Conservation (phyloP, 2,329 filamentous ascomycete genomes). For the Pseudopyricularia cyperi region DNA sequence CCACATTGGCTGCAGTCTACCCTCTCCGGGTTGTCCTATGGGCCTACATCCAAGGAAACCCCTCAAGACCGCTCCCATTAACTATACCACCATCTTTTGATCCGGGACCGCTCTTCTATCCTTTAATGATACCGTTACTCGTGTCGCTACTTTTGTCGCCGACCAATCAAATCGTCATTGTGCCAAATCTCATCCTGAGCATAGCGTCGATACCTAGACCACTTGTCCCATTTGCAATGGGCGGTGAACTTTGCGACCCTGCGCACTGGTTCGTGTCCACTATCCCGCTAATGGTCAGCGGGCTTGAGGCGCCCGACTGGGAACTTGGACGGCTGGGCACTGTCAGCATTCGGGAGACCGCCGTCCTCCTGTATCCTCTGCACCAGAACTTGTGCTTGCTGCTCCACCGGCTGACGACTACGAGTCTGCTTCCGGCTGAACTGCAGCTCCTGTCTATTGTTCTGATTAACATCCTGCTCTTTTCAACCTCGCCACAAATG, state of each 20-base stretch:
- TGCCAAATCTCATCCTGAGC: conserved; percentile 73
- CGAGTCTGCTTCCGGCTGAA: conserved; percentile 76
- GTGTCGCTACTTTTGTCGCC: conserved; percentile 62
- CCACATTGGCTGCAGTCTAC: conserved; percentile 35
- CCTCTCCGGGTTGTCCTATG: conserved; percentile 44
- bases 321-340: conserved; percentile 1
- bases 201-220: conserved; percentile 63
- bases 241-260: conserved; percentile 43
- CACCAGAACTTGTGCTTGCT: conserved; percentile 65
- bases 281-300: conserved; percentile 44
- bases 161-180: conserved; percentile 45
- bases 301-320: not conserved
- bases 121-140: conserved; percentile 60
- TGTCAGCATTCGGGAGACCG: conserved; percentile 13
- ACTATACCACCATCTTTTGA: conserved; percentile 68
- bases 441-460: conserved; percentile 74
- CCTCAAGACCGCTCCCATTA: conserved; percentile 27
- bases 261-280: conserved; percentile 72
- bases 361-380: conserved; percentile 55
- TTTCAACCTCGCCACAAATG: conserved; percentile 69
- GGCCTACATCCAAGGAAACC: conserved; percentile 25
- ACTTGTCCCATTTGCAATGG: conserved; percentile 53
- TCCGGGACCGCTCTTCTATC: conserved; percentile 82
- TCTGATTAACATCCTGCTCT: conserved; percentile 68
- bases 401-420: conserved; percentile 71